Percentiles rank a stretch among this genome's conserved stretches.
Conservation (phyloP, 805 yeast genomes). For the Yamadazyma olivae region DNA sequence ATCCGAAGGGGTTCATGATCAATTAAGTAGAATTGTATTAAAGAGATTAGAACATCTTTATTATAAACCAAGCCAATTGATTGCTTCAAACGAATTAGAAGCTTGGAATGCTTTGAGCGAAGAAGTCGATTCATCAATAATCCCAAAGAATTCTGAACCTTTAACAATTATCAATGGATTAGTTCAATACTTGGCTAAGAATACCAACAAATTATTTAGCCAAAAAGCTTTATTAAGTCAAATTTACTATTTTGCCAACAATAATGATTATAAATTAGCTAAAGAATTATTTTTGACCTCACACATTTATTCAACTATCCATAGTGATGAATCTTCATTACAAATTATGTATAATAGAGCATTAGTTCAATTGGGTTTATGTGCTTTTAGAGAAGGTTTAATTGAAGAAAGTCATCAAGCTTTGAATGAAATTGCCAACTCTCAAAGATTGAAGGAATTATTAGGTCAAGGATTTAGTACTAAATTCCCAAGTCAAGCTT, state of each 20-base stretch:
- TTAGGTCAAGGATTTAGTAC: constrained; percentile 84
- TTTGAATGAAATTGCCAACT: constrained; percentile 81
- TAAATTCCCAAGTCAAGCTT: constrained; percentile 57
- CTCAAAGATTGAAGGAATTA: constrained; percentile 84
- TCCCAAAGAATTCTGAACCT: constrained; percentile 35
- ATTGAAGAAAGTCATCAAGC: constrained; percentile 84
- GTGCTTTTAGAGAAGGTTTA: constrained; percentile 90
- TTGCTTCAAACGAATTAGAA: constrained; percentile 60
- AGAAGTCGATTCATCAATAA: constrained; percentile 18
- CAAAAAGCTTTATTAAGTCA: constrained; percentile 82
- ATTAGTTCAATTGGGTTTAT: constrained; percentile 89
- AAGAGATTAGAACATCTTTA: constrained; percentile 91
- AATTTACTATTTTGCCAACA: constrained; percentile 88
- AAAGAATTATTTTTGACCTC: constrained; percentile 86
- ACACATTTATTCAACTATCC: constrained; percentile 78
- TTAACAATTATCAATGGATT: constrained; percentile 59
- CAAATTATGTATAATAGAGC: constrained; percentile 96
- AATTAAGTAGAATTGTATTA: constrained; percentile 68
- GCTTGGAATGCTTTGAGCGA: constrained; percentile 62
- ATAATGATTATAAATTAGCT: constrained; percentile 78
- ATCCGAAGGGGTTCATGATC: constrained; percentile 44
- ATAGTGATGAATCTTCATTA: constrained; percentile 76
- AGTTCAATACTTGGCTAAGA: constrained; percentile 55
- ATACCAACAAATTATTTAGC: constrained; percentile 68
- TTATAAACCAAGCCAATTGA: constrained; percentile 81